phyloP scores from a whole-genome alignment of 2,329 filamentous ascomycete genomes.

The Bipolaris bicolor region DNA sequence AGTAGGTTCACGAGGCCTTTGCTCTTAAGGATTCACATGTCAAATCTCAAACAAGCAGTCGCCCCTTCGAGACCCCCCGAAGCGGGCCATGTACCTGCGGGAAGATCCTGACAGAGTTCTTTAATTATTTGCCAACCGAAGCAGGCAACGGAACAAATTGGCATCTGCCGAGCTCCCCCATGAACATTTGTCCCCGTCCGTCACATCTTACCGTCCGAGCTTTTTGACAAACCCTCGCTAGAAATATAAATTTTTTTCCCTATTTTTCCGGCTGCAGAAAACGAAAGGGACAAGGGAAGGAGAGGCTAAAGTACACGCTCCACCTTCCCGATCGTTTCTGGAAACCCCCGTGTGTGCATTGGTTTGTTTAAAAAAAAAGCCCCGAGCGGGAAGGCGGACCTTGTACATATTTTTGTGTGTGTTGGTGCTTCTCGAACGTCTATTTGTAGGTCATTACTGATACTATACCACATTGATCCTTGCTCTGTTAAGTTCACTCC shows the following conservation, averaged over 20 bases:
- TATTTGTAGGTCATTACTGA: too few species aligned
- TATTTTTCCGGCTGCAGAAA: not conserved
- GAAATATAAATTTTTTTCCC: not conserved
- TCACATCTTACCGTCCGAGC: not conserved
- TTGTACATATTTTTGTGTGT: too few species aligned
- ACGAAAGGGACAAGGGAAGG: too few species aligned
- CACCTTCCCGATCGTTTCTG: not conserved
- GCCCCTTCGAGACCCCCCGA: not conserved
- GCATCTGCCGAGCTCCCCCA: not conserved
- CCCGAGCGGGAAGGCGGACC: too few species aligned
- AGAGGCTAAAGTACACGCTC: not conserved
- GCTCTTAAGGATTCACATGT: conserved; percentile 1
- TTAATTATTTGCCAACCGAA: not conserved
- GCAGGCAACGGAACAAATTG: not conserved
- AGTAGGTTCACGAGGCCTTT: not conserved
- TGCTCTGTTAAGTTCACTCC: too few species aligned
- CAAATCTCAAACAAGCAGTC: not conserved
- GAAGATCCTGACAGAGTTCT: not conserved
- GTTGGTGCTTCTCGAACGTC: too few species aligned
- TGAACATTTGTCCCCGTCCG: not conserved
- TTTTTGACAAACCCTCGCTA: not conserved
- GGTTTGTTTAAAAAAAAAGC: too few species aligned
- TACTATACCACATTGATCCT: too few species aligned
- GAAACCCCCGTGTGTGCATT: not conserved
- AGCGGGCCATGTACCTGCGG: not conserved